Base-by-base conservation (phyloP, 495 filamentous ascomycete genomes). In the Filosporella fistucella region DNA sequence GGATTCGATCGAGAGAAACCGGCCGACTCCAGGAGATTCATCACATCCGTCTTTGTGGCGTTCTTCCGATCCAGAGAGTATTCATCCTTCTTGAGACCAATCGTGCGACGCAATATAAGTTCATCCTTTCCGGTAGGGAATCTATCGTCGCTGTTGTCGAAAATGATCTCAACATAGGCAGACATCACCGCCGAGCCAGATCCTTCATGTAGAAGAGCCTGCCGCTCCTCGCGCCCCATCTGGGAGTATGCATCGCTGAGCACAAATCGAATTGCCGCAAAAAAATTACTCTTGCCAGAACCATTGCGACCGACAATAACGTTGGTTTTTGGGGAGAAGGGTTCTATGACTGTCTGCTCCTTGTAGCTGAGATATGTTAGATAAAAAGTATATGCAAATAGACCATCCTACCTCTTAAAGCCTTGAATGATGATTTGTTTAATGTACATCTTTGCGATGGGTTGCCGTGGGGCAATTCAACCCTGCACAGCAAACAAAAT, bases 341-440 rank as follows among this genome's bases (percentile, higher is more conserved):
- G 91, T 61, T 97, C 93, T 63, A 96, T 96, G 63, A 95, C 88
- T 25, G 90, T 96, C 67, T 99, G 93, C 56, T 97, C 91, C 70
- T 97, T 97, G 78, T 99, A 99, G 76, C 91, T 97, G 55, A 43
- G 37, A 39, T 61, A 63, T 30, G 53, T 54, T 26, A 36, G 28
- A n/a, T 13, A 39, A 21, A 23, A 13, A 13, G 17, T n/a, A 18
- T 16, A 18, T 14, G 28, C 16, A 10, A 33, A 40, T n/a, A 25
- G 25, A 36, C 25, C 17, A 53, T 55, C 70, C 46, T 66, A 96
- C 91, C 91, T 96, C 72, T 97, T 97, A 72, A 99, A 99, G 77
- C 93, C 93, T 61, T 99, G 93, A 61, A 99, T 97, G 68, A 96
- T 99, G 62, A 99, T 96, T 74, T 99, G 93, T 68, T 97, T 97